These are phyloP conservation scores for Phanerochaete sordida DNA, from an alignment of 768 basidiomycete genomes.

Conservation along the genomic window DNA sequence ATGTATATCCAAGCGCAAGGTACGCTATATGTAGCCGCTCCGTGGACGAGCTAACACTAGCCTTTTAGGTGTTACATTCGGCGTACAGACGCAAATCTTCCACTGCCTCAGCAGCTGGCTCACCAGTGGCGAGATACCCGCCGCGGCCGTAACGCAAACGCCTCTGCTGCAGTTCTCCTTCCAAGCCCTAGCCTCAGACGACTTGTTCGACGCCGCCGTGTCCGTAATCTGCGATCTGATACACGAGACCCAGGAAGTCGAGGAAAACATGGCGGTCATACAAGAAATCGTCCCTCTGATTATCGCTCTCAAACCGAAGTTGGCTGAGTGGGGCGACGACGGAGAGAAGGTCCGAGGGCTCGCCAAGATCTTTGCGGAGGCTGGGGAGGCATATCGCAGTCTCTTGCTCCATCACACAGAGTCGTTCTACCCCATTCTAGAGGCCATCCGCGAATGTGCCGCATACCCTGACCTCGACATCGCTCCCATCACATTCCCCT, in stretches of 20 bases:
- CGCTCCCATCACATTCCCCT: conserved; percentile 95
- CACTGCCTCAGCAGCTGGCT: conserved; percentile 87
- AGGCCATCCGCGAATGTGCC: conserved; percentile 91
- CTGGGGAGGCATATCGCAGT: conserved; percentile 92
- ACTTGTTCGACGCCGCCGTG: conserved; percentile 90
- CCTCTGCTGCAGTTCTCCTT: conserved; percentile 83
- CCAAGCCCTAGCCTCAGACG: conserved; percentile 76
- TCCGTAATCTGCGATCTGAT: conserved; percentile 92
- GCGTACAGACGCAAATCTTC: conserved; percentile 81
- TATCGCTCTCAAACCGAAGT: conserved; percentile 62
- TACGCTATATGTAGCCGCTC: conserved; percentile 25
- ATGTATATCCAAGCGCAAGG: conserved; percentile 90
- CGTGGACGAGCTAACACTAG: conserved; percentile 1
- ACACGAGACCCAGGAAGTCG: conserved; percentile 96
- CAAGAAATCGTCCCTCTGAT: conserved; percentile 86
- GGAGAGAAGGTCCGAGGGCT: conserved; percentile 86
- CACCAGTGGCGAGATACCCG: conserved; percentile 76
- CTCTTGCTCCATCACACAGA: conserved; percentile 87
- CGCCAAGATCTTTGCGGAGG: conserved; percentile 93
- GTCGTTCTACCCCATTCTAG: conserved; percentile 91
- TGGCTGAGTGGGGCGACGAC: conserved; percentile 66
- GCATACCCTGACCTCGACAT: conserved; percentile 93
- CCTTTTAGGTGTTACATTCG: conserved; percentile 68
- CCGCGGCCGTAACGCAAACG: conserved; percentile 60
- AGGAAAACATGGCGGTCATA: conserved; percentile 89